Percentiles rank a stretch among this genome's conserved stretches.
phyloP scores from a whole-genome alignment of 129 eudicot genomes.

The Ambrosia artemisiifolia region DNA sequence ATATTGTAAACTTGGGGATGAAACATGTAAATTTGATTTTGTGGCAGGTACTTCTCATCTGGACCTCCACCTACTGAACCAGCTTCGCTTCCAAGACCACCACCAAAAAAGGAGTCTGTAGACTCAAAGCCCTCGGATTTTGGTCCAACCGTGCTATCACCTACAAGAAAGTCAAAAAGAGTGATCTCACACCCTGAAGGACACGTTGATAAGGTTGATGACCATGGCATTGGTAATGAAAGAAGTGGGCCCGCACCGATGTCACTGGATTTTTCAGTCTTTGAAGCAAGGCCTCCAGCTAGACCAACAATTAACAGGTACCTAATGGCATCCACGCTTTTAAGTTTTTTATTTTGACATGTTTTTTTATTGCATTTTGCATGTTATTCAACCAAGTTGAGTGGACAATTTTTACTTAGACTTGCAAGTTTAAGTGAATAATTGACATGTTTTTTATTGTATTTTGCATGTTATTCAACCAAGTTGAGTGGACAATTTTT shows the following conservation, averaged over 20 bases:
- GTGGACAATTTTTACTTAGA: background rate
- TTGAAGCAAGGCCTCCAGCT: slow-evolving; percentile 64
- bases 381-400: background rate
- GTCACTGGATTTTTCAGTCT: slow-evolving; percentile 87
- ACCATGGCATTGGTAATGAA: slow-evolving; percentile 65
- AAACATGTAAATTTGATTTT: background rate
- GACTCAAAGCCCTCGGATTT: slow-evolving; percentile 53
- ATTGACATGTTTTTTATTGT: background rate
- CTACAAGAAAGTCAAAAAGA: slow-evolving; percentile 86
- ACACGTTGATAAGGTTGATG: slow-evolving; percentile 56
- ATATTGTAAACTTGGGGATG: background rate
- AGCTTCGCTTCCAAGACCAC: slow-evolving; percentile 78
- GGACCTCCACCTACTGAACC: slow-evolving; percentile 93
- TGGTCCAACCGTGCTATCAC: slow-evolving; percentile 77
- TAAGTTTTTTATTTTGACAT: background rate
- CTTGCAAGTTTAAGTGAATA: background rate
- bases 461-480: background rate
- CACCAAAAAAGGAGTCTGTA: slow-evolving; percentile 60
- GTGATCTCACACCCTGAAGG: slow-evolving; percentile 85
- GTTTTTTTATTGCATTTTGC: background rate
- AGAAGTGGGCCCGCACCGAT: slow-evolving; percentile 70
- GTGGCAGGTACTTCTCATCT: slow-evolving; percentile 72
- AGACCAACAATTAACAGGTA: slow-evolving; percentile 99
- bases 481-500: background rate
- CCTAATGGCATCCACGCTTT: slow-evolving; percentile 2